Base-by-base conservation (phyloP, 306 rosid species). In the Vigna mungo region DNA sequence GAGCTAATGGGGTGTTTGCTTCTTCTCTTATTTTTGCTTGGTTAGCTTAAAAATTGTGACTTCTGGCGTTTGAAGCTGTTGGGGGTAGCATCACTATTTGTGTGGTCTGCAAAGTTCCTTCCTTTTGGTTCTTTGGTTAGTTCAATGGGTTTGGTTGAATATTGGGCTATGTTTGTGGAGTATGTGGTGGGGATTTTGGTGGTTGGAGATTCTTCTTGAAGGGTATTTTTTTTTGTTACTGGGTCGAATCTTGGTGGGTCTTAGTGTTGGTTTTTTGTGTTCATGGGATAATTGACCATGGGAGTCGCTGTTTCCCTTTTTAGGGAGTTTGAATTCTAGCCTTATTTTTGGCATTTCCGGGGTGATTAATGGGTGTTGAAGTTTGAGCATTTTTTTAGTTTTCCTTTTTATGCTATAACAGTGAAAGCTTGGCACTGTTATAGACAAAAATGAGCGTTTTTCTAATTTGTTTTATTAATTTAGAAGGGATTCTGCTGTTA, bases 401-500 rank as follows among this genome's bases (percentile, higher is more conserved):
- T 67, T 65, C 4, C 55, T 71, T 56, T 72, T 65, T 62, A 44
- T 78, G 77, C 80, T 75, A 34, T 83, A 72, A 69, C 77, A 81
- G 82, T 61, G 75, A 68, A 86, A 82, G 68, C 43, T 84, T 54
- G 68, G 55, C 36, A 21, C 17, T 52, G 37, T 76, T 77, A 58
- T 36, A 59, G 49, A 68, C 61, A 72, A 89, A 82, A 77, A 91
- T 91, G 97, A 86, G 41, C 66, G 63, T 68, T 76, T 53, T 37
- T 67, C 74, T 48, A 71, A 70, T 74, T 86, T 48, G 83, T 75
- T 85, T 85, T 81, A 81, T 83, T 73, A 70, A 76, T 88, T 80
- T 79, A 25, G 83, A 78, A 72, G 92, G 79, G 83, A 81, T 84
- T 76, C 72, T 46, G 44, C 70, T 56, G 70, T 81, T 78, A 68